Percentiles rank a stretch among this genome's conserved stretches.
Conservation (phyloP, 2,329 filamentous ascomycete species). For the Geosmithia morbida region DNA sequence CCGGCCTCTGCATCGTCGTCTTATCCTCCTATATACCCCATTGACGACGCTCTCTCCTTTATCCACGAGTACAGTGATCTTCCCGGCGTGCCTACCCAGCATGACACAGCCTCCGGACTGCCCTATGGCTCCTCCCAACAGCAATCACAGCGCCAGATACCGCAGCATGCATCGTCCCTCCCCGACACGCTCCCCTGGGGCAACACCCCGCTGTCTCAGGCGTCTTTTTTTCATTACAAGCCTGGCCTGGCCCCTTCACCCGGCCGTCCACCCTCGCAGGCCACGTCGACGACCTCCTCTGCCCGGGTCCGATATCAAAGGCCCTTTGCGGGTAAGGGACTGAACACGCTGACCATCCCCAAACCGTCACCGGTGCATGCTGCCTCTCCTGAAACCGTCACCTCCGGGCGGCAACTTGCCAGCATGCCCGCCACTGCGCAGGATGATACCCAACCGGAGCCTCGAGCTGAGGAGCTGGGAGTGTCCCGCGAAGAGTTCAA, state of each 20-base stretch:
- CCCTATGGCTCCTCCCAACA: no score
- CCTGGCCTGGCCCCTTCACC: slow-evolving; percentile 34
- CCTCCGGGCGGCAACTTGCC: background rate
- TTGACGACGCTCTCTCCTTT: slow-evolving; percentile 17
- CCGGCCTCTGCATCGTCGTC: no score
- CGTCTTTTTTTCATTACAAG: slow-evolving; percentile 7
- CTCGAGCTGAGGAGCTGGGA: slow-evolving; percentile 6
- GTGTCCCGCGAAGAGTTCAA: slow-evolving; percentile 22
- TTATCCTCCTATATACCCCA: slow-evolving; percentile 24
- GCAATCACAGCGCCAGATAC: no score
- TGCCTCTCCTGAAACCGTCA: background rate
- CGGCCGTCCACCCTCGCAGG: slow-evolving; percentile 35
- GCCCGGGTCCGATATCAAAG: slow-evolving; percentile 33
- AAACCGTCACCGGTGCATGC: background rate
- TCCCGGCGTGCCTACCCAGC: no score
- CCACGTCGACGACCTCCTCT: slow-evolving; percentile 36
- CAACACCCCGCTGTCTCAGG: slow-evolving; percentile 10
- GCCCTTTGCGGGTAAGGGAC: slow-evolving; percentile 40
- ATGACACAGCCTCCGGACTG: no score
- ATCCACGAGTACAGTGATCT: slow-evolving; percentile 10
- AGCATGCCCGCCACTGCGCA: background rate
- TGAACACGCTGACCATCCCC: slow-evolving; percentile 28
- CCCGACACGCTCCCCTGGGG: slow-evolving; percentile 44
- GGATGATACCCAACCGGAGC: slow-evolving; percentile 11
- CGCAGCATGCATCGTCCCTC: slow-evolving; percentile 19